A percentile compares a stretch with the other conserved stretches of the same genome.
These are phyloP conservation scores for Penicillium capsulatum DNA, from an alignment of 2,329 filamentous ascomycete species.

Conservation along the genomic window DNA sequence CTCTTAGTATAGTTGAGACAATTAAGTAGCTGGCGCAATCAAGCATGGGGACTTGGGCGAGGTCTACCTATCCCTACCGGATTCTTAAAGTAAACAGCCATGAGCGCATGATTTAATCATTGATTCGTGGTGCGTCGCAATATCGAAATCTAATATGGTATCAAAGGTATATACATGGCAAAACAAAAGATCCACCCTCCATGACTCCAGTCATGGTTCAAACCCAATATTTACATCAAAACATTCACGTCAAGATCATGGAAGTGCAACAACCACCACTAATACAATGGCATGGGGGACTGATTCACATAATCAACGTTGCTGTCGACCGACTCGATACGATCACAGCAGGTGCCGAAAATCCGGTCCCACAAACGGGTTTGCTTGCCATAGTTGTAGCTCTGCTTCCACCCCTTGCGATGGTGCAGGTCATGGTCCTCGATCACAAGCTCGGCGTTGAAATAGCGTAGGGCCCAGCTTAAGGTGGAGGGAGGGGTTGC, in stretches of 20 bases:
- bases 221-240: too few relatives aligned
- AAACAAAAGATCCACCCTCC: too few relatives aligned
- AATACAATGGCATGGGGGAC: constrained; percentile 22
- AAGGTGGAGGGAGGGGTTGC: constrained; percentile 21
- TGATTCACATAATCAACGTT: constrained; percentile 25
- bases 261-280: neutral
- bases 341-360: constrained; percentile 25
- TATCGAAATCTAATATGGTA: too few relatives aligned
- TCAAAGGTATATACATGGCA: too few relatives aligned
- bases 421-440: constrained; percentile 28
- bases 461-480: constrained; percentile 18
- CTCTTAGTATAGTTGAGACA: too few relatives aligned
- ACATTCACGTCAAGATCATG: neutral
- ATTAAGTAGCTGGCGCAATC: too few relatives aligned
- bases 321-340: constrained; percentile 18
- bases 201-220: too few relatives aligned
- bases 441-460: constrained; percentile 24
- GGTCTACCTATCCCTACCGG: too few relatives aligned
- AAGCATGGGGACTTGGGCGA: too few relatives aligned
- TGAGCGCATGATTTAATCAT: too few relatives aligned
- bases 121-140: too few relatives aligned
- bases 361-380: constrained; percentile 26
- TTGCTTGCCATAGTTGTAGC: constrained; percentile 27
- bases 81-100: too few relatives aligned
- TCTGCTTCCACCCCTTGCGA: constrained; percentile 28